Base-by-base conservation (phyloP, 2,329 filamentous ascomycete genomes). In the Colletotrichum camelliae region DNA sequence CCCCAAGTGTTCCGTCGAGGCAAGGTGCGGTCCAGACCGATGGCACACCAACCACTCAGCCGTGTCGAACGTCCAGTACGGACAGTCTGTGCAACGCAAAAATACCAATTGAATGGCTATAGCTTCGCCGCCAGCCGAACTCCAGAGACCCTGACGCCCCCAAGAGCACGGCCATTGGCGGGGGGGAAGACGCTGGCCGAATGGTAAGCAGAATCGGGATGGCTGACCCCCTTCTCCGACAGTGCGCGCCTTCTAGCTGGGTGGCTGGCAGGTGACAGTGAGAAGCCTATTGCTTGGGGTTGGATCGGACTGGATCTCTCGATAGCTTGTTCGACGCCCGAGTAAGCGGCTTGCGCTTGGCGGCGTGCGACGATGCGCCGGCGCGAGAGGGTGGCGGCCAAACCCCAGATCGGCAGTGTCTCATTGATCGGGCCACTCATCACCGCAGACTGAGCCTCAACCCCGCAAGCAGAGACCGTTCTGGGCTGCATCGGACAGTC, bases 211-310 rank as follows among this genome's bases (percentile, higher is more conserved):
- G 35, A 35, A 16, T 33, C 35, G 67, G 70, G 70, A 70, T 75
- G 73, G 70, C 70, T 75, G 73, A 73, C 43, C n/a, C 68, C 70
- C 70, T 73, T 67, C 55, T 35, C 58, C 58, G 29, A 29, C 29
- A 48, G 57, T 12, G 72, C 35, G 64, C 43, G 43, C 43, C 43
- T 48, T 48, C 33, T 31, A 48, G 31, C 33, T n/a, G 29, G 31
- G 31, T 18, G 16, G 58, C 27, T 64, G 73, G 58, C 64, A 73
- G 73, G 35, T 65, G 73, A 73, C 73, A 68, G 39, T n/a, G 10
- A 37, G 24, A 57, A 69, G 52, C 1, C 33, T 35, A 68, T 33
- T 64, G 33, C 24, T 33, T 39, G 24, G 62, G 16, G 27, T 62
- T 52, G 39, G 64, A 62, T 57, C 58, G 72, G 61, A n/a, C 68